Evolutionary conservation across 1,139 yeast genomes (phyloP).

Genomic region (Kazachstania sp.): DNA sequence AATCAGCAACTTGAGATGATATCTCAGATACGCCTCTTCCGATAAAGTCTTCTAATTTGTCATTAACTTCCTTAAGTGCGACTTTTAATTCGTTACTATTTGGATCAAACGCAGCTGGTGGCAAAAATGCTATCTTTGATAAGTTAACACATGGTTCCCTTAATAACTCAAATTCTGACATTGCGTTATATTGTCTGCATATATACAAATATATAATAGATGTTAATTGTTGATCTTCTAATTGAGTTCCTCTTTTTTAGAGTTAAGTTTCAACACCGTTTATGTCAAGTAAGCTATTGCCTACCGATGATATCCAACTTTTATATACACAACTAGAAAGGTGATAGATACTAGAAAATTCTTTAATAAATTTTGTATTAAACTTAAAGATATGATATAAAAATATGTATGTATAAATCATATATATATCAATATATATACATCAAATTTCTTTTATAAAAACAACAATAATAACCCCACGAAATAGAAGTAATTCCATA

Average conservation of each 20-base stretch:
- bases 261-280: too few species aligned
- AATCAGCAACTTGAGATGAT: conserved; percentile 46
- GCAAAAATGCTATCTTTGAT: conserved; percentile 37
- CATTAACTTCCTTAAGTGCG: conserved; percentile 31
- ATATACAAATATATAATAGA: not conserved
- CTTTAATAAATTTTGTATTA: not conserved
- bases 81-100: conserved; percentile 26
- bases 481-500: too few species aligned
- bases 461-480: too few species aligned
- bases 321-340: too few species aligned
- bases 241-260: not conserved
- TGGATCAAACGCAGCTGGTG: conserved; percentile 31
- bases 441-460: too few species aligned
- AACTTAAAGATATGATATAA: not conserved
- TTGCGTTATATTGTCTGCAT: not conserved
- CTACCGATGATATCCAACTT: too few species aligned
- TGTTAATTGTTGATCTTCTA: too few species aligned
- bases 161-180: conserved; percentile 17
- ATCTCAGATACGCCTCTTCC: conserved; percentile 11
- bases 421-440: not conserved
- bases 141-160: conserved; percentile 37
- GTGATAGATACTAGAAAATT: too few species aligned
- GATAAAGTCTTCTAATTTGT: conserved; percentile 14
- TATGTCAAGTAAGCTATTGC: too few species aligned
- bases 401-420: not conserved